phyloP scores from a whole-genome alignment of 2,329 filamentous ascomycete genomes.

The Bipolaris cookei region DNA sequence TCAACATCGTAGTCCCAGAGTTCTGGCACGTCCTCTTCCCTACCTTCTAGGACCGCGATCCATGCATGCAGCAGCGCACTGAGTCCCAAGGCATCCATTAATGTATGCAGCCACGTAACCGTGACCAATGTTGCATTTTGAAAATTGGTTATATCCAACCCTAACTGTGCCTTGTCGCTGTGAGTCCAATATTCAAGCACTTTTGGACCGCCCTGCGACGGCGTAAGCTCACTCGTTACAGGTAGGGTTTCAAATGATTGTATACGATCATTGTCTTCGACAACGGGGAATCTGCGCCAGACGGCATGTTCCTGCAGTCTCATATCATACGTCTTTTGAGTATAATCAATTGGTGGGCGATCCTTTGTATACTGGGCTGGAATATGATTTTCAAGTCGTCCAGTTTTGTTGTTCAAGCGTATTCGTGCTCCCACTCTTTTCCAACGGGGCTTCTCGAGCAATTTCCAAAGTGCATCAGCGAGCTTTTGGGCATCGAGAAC shows the following conservation, averaged over 20 bases:
- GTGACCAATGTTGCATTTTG: constrained; percentile 32
- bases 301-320: constrained; percentile 53
- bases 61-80: constrained; percentile 29
- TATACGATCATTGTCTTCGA: constrained; percentile 10
- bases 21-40: constrained; percentile 25
- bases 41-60: constrained; percentile 31
- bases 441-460: constrained; percentile 56
- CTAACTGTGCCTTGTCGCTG: constrained; percentile 29
- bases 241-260: constrained; percentile 7
- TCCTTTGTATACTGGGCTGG: constrained; percentile 45
- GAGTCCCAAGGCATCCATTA: constrained; percentile 31
- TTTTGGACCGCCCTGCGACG: constrained; percentile 8
- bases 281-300: constrained; percentile 46
- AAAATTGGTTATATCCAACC: constrained; percentile 30
- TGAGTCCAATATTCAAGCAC: constrained; percentile 27
- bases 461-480: constrained; percentile 41
- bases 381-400: constrained; percentile 53
- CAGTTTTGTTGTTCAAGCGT: constrained; percentile 43
- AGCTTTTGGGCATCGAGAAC: constrained; percentile 55
- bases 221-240: constrained; percentile 8
- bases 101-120: constrained; percentile 31
- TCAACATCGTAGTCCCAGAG: constrained; percentile 32
- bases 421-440: constrained; percentile 56
- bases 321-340: constrained; percentile 47
- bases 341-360: constrained; percentile 53